Conservation (phyloP, 768 basidiomycete species). For the Pholiota conissans region DNA sequence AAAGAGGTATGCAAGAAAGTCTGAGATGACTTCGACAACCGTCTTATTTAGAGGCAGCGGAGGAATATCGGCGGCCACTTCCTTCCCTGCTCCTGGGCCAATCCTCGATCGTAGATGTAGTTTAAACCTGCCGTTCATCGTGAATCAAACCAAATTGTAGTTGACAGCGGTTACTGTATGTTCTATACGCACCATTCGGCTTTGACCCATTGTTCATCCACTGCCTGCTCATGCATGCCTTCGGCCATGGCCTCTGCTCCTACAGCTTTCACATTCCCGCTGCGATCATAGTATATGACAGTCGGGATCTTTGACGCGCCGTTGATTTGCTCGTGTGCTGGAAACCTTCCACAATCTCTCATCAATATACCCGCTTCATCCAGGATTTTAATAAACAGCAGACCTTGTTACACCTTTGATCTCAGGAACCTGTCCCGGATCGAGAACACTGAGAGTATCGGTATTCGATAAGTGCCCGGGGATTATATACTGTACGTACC, state of each 20-base stretch:
- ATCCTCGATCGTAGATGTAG: slow-evolving; percentile 29
- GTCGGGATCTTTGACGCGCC: too few relatives aligned
- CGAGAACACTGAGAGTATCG: slow-evolving; percentile 33
- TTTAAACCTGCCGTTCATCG: too few relatives aligned
- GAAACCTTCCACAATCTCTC: slow-evolving; percentile 41
- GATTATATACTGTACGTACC: slow-evolving; percentile 14
- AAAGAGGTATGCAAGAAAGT: slow-evolving; percentile 50
- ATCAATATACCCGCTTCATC: slow-evolving; percentile 10
- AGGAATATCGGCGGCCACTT: slow-evolving; percentile 36
- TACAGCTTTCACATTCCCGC: too few relatives aligned
- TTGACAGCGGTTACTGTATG: too few relatives aligned
- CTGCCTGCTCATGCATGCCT: too few relatives aligned
- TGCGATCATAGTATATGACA: too few relatives aligned
- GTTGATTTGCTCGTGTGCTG: slow-evolving; percentile 46
- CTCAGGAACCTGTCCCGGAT: slow-evolving; percentile 36
- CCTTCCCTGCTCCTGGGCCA: slow-evolving; percentile 14
- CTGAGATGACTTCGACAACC: slow-evolving; percentile 43
- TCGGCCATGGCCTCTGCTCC: too few relatives aligned
- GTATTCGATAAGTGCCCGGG: not conserved
- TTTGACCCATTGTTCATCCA: too few relatives aligned
- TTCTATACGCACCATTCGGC: too few relatives aligned
- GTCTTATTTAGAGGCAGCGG: slow-evolving; percentile 41
- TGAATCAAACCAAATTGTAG: too few relatives aligned
- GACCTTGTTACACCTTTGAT: slow-evolving; percentile 47
- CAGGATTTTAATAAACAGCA: not conserved